phyloP scores from a whole-genome alignment of 2,329 filamentous ascomycete species.

The Ophiocordyceps camponoti-saundersi region DNA sequence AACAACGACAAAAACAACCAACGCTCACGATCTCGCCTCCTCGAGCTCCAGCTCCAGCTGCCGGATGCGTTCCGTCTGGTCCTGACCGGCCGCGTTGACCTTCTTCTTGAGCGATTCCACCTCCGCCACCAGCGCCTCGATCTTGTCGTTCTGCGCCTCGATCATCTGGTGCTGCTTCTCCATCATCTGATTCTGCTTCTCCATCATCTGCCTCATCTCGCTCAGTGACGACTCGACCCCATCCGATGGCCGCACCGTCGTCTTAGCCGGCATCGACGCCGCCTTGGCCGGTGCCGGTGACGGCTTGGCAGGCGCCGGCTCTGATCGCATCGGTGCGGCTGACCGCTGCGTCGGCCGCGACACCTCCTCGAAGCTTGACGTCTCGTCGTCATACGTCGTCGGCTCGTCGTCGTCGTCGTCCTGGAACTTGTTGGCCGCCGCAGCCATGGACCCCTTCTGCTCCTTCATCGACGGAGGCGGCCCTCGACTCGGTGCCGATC shows the following conservation, averaged over 20 bases:
- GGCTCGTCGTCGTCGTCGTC: constrained; percentile 51
- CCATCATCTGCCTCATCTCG: constrained; percentile 63
- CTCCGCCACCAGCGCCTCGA: constrained; percentile 51
- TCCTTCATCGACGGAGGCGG: constrained; percentile 59
- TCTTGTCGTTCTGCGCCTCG: constrained; percentile 59
- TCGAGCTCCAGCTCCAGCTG: constrained; percentile 53
- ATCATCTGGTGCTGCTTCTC: constrained; percentile 66
- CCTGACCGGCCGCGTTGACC: constrained; percentile 36
- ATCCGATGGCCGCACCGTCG: constrained; percentile 10
- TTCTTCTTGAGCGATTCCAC: constrained; percentile 70
- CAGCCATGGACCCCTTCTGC: constrained; percentile 74
- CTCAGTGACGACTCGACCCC: constrained; percentile 47
- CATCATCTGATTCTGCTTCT: constrained; percentile 63
- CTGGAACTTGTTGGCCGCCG: constrained; percentile 72
- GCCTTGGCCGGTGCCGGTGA: constrained; percentile 15
- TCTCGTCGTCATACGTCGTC: constrained; percentile 45
- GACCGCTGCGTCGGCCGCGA: constrained; percentile 54
- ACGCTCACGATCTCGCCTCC: constrained; percentile 35
- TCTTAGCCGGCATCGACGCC: constrained; percentile 14
- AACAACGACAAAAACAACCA: no score
- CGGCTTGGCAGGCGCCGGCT: constrained; percentile 20
- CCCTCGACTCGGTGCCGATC: constrained; percentile 19
- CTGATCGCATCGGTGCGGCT: constrained; percentile 17
- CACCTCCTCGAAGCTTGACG: constrained; percentile 77
- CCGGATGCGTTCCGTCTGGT: constrained; percentile 51